Evolutionary conservation across 768 basidiomycete species (phyloP).

Genomic region (Strobilomyces dryophilus): DNA sequence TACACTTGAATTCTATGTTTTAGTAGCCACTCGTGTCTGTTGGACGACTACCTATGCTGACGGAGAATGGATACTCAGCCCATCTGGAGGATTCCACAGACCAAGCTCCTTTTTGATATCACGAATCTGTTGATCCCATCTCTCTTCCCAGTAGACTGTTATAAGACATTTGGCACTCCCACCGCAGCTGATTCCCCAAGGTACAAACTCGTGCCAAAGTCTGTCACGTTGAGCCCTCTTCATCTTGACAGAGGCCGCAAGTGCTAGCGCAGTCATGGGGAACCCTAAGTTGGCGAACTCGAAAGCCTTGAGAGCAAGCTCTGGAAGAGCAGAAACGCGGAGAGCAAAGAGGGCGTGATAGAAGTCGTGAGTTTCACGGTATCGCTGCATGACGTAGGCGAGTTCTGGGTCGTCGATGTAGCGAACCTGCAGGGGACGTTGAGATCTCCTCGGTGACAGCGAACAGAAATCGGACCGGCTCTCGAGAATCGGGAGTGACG

Average conservation of each 20-base stretch:
- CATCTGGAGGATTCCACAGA: constrained; percentile 71
- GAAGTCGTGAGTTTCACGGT: constrained; percentile 97
- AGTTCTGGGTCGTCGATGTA: constrained; percentile 93
- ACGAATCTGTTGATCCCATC: constrained; percentile 81
- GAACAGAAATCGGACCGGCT: constrained; percentile 58
- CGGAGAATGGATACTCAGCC: constrained; percentile 15
- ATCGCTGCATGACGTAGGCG: constrained; percentile 97
- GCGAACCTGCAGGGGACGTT: constrained; percentile 62
- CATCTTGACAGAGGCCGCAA: constrained; percentile 43
- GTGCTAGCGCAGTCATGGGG: constrained; percentile 80
- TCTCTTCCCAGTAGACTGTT: constrained; percentile 92
- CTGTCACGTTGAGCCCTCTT: constrained; percentile 43
- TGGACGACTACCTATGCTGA: no score
- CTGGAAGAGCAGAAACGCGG: constrained; percentile 86
- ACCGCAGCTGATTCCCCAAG: constrained; percentile 90
- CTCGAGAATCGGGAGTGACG: constrained; percentile 91
- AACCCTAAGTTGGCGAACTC: constrained; percentile 89
- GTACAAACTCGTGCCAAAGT: constrained; percentile 78
- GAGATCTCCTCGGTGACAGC: background rate
- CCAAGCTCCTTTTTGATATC: constrained; percentile 86
- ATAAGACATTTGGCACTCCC: constrained; percentile 71
- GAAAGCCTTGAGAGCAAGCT: constrained; percentile 91
- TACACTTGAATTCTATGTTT: no score
- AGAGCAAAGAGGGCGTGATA: constrained; percentile 83
- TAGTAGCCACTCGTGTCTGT: no score